These are phyloP conservation scores for Halenospora varia DNA, from an alignment of 495 filamentous ascomycete genomes.

Conservation along the genomic window DNA sequence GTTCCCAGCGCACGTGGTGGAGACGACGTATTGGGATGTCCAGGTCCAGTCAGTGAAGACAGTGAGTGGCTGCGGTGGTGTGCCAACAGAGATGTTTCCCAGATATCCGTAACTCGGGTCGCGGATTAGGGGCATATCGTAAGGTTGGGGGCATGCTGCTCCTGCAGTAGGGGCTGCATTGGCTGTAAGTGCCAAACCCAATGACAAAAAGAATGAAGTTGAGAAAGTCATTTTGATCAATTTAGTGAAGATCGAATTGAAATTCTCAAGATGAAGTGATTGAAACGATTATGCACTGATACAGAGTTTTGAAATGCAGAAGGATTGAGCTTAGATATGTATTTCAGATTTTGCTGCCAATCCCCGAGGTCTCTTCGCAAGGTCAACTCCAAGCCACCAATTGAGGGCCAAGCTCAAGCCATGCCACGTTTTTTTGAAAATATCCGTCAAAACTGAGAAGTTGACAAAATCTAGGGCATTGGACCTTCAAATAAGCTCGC, in stretches of 20 bases:
- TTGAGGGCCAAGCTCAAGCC: too few species aligned
- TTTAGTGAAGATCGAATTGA: not conserved
- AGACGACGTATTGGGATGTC: not conserved
- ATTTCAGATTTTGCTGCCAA: too few species aligned
- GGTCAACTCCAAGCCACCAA: too few species aligned
- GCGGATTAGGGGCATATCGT: not conserved
- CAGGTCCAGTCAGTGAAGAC: not conserved
- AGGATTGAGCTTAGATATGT: too few species aligned
- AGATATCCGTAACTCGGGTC: not conserved
- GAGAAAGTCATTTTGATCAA: not conserved
- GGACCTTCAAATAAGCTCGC: too few species aligned
- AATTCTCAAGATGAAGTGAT: not conserved
- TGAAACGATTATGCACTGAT: not conserved
- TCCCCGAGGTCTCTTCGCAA: too few species aligned
- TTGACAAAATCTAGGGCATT: too few species aligned
- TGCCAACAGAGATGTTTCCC: not conserved
- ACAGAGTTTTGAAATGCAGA: too few species aligned
- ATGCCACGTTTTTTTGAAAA: too few species aligned
- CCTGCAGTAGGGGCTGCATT: not conserved
- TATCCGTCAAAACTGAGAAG: too few species aligned
- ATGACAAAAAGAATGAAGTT: not conserved
- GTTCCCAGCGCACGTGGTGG: not conserved
- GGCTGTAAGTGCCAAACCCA: not conserved
- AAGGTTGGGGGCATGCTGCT: not conserved
- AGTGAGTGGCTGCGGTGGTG: not conserved